These are phyloP conservation scores for Cyclocybe aegerita DNA, from an alignment of 768 basidiomycete species.

Conservation along the genomic window DNA sequence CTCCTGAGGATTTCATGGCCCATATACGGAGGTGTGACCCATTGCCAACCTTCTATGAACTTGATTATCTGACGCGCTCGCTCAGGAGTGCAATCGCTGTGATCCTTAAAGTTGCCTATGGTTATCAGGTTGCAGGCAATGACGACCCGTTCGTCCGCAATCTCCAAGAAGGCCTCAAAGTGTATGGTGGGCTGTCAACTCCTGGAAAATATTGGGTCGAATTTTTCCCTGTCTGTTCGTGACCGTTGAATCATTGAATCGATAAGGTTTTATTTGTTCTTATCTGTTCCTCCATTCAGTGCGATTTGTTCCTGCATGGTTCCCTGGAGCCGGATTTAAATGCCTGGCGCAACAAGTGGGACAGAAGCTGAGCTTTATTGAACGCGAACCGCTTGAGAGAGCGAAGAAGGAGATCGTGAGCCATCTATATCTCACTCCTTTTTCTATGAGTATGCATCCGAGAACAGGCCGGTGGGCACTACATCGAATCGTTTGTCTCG, in stretches of 20 bases:
- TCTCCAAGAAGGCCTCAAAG: slow-evolving; percentile 30
- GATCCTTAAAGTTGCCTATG: slow-evolving; percentile 39
- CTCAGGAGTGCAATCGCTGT: slow-evolving; percentile 32
- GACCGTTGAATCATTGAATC: neutral
- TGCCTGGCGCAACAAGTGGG: slow-evolving; percentile 19
- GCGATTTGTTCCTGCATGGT: slow-evolving; percentile 38
- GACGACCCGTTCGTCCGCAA: slow-evolving; percentile 32
- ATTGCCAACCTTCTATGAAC: too few species aligned
- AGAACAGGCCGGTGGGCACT: slow-evolving; percentile 6
- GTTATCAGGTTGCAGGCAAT: slow-evolving; percentile 32
- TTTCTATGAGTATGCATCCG: neutral
- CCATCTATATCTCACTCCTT: neutral
- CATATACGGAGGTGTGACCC: slow-evolving; percentile 28
- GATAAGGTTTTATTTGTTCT: neutral
- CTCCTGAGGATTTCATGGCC: slow-evolving; percentile 25
- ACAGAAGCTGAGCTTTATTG: slow-evolving; percentile 17
- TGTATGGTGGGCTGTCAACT: slow-evolving; percentile 19
- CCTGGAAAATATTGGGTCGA: slow-evolving; percentile 41
- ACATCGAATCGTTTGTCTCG: slow-evolving; percentile 29
- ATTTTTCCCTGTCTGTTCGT: slow-evolving; percentile 35
- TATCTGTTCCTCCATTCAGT: slow-evolving; percentile 20
- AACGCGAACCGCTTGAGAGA: slow-evolving; percentile 28
- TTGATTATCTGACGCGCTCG: neutral
- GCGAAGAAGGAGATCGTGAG: slow-evolving; percentile 31
- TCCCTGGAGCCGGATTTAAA: slow-evolving; percentile 44